phyloP scores from a whole-genome alignment of 306 rosid genomes.

The Prunus persica region DNA sequence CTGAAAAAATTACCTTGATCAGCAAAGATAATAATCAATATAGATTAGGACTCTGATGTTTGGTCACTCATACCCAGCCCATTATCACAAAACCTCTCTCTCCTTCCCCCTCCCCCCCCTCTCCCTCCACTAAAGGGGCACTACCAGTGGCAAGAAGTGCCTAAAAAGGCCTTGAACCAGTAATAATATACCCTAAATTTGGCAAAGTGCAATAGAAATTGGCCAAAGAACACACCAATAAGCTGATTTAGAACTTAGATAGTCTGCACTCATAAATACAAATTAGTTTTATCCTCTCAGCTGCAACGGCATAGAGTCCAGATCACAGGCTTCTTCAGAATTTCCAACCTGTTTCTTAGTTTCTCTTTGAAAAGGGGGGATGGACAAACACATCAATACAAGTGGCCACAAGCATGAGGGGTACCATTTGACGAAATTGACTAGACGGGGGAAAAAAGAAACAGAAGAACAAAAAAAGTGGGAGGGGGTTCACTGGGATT shows the following conservation, averaged over 20 bases:
- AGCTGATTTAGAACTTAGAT: not conserved
- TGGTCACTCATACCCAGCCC: not conserved
- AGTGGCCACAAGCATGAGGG: not conserved
- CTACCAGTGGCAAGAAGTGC: not conserved
- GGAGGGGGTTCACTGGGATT: not conserved
- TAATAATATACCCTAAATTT: not conserved
- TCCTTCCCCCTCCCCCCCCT: not conserved
- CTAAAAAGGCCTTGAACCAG: not conserved
- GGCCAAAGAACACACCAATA: not conserved
- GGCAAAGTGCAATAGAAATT: not conserved
- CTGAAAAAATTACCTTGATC: conserved; percentile 36
- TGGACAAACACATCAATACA: not conserved
- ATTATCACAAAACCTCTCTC: not conserved
- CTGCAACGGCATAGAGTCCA: not conserved
- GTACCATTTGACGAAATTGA: not conserved
- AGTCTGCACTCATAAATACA: not conserved
- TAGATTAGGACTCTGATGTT: not conserved
- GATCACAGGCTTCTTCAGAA: not conserved
- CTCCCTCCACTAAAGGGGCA: not conserved
- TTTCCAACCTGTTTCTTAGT: not conserved
- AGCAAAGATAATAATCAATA: not conserved
- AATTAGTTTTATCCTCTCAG: not conserved
- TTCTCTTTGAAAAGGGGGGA: not conserved
- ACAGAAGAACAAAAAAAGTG: not conserved
- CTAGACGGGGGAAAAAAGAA: not conserved